Percentiles rank a stretch among this genome's conserved stretches.
phyloP scores from a whole-genome alignment of 352 stramenopile genomes.

The Pilasporangium apinafurcum region DNA sequence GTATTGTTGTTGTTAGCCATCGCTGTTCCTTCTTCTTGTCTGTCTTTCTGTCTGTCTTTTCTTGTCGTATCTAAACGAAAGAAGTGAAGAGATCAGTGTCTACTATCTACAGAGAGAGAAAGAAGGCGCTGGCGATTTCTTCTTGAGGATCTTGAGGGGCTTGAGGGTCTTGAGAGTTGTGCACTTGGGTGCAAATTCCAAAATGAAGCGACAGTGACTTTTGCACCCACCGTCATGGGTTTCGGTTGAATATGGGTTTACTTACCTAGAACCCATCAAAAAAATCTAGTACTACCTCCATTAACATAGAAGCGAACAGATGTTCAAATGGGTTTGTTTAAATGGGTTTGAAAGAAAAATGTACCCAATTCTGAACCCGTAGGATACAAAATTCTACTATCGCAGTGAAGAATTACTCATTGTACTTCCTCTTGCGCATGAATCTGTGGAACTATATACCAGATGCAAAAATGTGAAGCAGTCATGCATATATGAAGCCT shows the following conservation, averaged over 20 bases:
- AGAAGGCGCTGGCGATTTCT: neutral
- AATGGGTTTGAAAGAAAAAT: neutral
- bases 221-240: neutral
- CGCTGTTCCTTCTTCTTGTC: no score
- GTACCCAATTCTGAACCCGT: neutral
- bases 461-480: no score
- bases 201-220: conserved; percentile 6
- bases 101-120: neutral
- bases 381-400: neutral
- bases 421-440: no score
- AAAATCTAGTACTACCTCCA: conserved; percentile 13
- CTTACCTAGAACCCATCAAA: neutral
- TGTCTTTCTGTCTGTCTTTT: no score
- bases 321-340: no score
- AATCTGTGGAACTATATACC: no score
- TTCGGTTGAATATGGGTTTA: no score
- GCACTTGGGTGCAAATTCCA: conserved; percentile 8
- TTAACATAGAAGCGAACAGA: no score
- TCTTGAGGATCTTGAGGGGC: neutral
- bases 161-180: neutral
- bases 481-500: no score
- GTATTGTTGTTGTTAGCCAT: neutral
- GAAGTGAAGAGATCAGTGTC: neutral
- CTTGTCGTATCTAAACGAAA: neutral
- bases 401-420: no score